Conservation (phyloP, 1,139 yeast genomes). For the Diutina rugosa region DNA sequence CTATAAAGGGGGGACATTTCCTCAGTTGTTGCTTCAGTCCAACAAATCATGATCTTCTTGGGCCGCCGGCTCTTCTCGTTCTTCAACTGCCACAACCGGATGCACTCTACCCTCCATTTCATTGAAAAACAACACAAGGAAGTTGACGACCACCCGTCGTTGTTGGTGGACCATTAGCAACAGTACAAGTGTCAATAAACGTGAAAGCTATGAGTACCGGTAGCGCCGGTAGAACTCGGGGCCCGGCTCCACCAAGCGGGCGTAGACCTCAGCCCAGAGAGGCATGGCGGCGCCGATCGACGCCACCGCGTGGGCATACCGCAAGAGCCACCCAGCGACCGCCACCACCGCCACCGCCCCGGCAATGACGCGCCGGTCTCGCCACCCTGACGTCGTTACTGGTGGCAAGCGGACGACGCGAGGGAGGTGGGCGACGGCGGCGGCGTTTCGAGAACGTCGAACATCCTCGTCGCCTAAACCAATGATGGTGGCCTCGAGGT, state of each 20-base stretch:
- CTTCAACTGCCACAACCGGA: not conserved
- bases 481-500: not conserved
- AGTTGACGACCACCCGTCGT: not conserved
- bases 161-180: not conserved
- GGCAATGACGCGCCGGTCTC: not conserved
- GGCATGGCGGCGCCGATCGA: not conserved
- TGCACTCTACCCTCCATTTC: not conserved
- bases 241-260: not conserved
- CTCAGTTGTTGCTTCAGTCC: too few relatives aligned
- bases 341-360: not conserved
- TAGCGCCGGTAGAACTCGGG: not conserved
- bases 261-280: not conserved
- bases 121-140: not conserved
- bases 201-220: not conserved
- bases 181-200: not conserved
- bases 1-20: too few relatives aligned
- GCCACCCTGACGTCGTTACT: not conserved
- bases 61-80: not conserved
- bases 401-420: not conserved
- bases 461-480: too few relatives aligned
- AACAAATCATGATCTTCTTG: not conserved
- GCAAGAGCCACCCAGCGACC: not conserved
- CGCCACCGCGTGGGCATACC: not conserved
- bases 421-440: too few relatives aligned
- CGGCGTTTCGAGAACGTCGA: too few relatives aligned